Evolutionary conservation across 805 yeast genomes (phyloP), one percentile per base, ranked within the genome.

Genomic region (Spathaspora passalidarum): DNA sequence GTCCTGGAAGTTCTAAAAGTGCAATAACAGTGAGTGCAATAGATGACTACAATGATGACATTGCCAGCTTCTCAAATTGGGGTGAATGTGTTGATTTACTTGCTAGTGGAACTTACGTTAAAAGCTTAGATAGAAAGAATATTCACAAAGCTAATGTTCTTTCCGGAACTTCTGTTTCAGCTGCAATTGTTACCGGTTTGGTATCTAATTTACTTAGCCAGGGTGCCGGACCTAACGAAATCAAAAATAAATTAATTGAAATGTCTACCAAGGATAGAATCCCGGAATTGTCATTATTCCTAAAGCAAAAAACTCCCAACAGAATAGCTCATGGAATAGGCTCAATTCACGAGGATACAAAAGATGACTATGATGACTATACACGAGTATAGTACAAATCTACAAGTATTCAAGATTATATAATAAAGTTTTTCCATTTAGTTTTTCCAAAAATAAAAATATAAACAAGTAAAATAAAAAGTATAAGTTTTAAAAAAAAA

Each of bases 11-110:
- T 25, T 84, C 92, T 1, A 67, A 67, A 1, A 68, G 69, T 41
- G 88, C 88, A 0, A 78, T 88, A 3, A 82, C 95, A 0, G 95
- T 90, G 6, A 97, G 97, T 1, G 96, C 97, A 2, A 80, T 90
- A 40, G 92, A 89, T 57, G 96, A 87, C 59, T 59, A 76, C 17
- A 74, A 73, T 6, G 96, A 88, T 55, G 55, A 72, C 2, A 71
- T 89, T 26, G 94, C 97, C 0, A 59, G 76, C 13, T 91, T 92
- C 56, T 79, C 94, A 11, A 91, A 92, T 59, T 88, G 91, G 90
- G 97, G 98, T 0, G 69, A 73, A 16, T 91, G 97, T 63, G 94
- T 91, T 8, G 89, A 88, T 57, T 72, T 88, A 1, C 85, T 86
- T 65, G 89, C 96, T 0, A 80, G 92, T 40, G 98, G 98, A 0